Base-by-base conservation (phyloP, 495 filamentous ascomycete genomes). In the Trichoderma gamsii region DNA sequence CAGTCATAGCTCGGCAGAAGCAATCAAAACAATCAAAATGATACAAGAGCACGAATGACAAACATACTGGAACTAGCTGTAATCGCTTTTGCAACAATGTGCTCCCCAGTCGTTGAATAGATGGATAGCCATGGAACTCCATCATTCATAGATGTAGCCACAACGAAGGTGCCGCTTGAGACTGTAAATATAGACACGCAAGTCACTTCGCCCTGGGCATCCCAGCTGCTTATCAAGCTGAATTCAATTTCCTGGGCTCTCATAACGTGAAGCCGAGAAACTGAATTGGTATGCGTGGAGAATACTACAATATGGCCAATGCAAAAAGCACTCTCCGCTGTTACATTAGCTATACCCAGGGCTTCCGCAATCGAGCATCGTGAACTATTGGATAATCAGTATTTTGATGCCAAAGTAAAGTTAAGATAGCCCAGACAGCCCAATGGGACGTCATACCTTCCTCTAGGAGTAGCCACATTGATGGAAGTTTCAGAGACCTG, bases 401-500 rank as follows among this genome's bases (percentile, higher is more conserved):
- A 32, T 29, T 35, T 1, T 7, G n/a, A 25, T 12, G 11, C n/a
- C 25, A 32, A 32, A 29, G 29, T n/a, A n/a, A 29, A 41, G 21
- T 27, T 15, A 46, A 46, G 1, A 29, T 29, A 29, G 29, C 29
- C 29, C 29, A 13, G 11, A 12, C 0, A 32, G 8, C 2, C 8
- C 11, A 29, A 69, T 23, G 4, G 75, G 43, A 35, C 65, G 44
- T 32, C 75, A 74, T 69, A 76, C 78, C 46, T 78, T 68, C 43
- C 72, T 35, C 12, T 25, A 49, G 67, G 52, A 11, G 70, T 71
- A 16, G 71, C 56, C 64, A 85, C 67, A 13, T 80, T 78, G 5
- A 85, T 78, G 41, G 76, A 80, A 23, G 74, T 74, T n/a, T 79
- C 73, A 4, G 88, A 89, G 23, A 90, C 74, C 70, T 90, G 65